Evolutionary conservation across 1,284 basidiomycete species (phyloP).

Genomic region (Cystobasidium sp.): DNA sequence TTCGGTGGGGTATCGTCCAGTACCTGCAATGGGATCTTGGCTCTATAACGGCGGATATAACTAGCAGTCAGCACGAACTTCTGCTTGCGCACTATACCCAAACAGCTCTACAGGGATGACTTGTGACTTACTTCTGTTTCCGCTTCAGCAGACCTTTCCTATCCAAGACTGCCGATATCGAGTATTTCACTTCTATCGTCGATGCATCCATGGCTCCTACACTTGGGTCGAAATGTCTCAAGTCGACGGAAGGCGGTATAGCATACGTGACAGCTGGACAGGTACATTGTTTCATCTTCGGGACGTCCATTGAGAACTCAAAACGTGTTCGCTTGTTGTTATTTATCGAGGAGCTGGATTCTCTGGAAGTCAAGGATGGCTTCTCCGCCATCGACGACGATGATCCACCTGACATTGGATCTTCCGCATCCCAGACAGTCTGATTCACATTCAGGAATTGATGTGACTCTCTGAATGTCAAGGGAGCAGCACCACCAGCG

Average conservation of each 20-base stretch:
- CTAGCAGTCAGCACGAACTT: not conserved
- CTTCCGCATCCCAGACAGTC: constrained; percentile 18
- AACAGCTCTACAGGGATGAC: not conserved
- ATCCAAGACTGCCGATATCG: constrained; percentile 23
- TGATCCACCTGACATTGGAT: constrained; percentile 1
- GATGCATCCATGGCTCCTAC: constrained; percentile 11
- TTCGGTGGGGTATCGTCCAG: constrained; percentile 36
- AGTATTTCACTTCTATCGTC: constrained; percentile 29
- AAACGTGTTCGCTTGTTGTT: not conserved
- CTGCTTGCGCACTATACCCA: not conserved
- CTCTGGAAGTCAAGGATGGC: not conserved
- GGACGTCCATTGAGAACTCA: constrained; percentile 26
- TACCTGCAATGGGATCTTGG: constrained; percentile 28
- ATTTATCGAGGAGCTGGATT: not conserved
- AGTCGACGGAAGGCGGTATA: constrained; percentile 26
- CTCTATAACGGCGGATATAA: not conserved
- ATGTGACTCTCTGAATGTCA: constrained; percentile 37
- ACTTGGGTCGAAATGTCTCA: constrained; percentile 9
- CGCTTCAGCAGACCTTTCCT: constrained; percentile 38
- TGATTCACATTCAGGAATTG: constrained; percentile 1
- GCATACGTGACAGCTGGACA: constrained; percentile 35
- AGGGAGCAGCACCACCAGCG: constrained; percentile 16
- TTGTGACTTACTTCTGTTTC: constrained; percentile 27
- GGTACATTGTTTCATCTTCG: constrained; percentile 32
- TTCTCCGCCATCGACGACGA: constrained; percentile 10